Evolutionary conservation across 2,329 filamentous ascomycete species (phyloP).

Genomic region (Paecilomyces variotii): DNA sequence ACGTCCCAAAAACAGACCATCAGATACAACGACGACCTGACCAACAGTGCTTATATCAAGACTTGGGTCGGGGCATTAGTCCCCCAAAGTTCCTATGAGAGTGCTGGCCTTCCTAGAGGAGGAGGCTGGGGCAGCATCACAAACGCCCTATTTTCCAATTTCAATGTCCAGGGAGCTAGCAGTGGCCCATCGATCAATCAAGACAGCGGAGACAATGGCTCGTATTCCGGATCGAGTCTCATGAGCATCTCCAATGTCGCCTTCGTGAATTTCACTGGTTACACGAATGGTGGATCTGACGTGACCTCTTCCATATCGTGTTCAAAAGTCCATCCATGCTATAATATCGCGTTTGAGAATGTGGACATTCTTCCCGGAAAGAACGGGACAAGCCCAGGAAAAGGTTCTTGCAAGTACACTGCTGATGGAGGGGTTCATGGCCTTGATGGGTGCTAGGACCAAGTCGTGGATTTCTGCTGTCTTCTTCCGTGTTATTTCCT

Average conservation of each 20-base stretch:
- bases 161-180: slow-evolving; percentile 40
- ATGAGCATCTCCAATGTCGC: slow-evolving; percentile 44
- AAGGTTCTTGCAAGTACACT: slow-evolving; percentile 30
- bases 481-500: neutral
- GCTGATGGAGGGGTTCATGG: slow-evolving; percentile 32
- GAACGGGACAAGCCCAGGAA: slow-evolving; percentile 25
- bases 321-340: slow-evolving; percentile 43
- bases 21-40: slow-evolving; percentile 40
- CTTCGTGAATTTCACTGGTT: slow-evolving; percentile 47
- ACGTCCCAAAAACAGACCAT: slow-evolving; percentile 23
- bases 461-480: neutral
- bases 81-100: slow-evolving; percentile 43
- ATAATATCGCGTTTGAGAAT: slow-evolving; percentile 42
- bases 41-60: slow-evolving; percentile 48
- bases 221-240: slow-evolving; percentile 40
- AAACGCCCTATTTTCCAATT: slow-evolving; percentile 47
- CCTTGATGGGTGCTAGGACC: slow-evolving; percentile 14
- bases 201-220: slow-evolving; percentile 44
- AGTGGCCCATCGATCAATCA: slow-evolving; percentile 40
- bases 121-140: slow-evolving; percentile 47
- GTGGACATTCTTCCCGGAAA: slow-evolving; percentile 24
- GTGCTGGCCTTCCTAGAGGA: slow-evolving; percentile 40
- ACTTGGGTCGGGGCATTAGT: slow-evolving; percentile 47
- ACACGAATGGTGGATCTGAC: slow-evolving; percentile 25
- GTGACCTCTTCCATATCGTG: slow-evolving; percentile 40